Base-by-base conservation (phyloP, 139 green algal species). In the Diplosphaera chodatii region DNA sequence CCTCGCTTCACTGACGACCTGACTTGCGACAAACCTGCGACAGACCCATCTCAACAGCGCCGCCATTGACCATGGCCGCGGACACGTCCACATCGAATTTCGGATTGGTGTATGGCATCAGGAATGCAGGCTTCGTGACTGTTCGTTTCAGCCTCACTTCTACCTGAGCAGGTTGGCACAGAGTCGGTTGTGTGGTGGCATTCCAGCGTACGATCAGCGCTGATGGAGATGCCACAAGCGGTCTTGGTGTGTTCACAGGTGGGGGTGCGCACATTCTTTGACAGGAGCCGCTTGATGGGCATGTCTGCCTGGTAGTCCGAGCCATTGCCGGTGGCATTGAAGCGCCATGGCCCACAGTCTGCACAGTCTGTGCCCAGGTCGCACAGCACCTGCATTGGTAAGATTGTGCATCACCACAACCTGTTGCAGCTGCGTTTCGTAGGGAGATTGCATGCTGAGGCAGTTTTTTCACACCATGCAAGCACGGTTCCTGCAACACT, bases 301-400 rank as follows among this genome's bases (percentile, higher is more conserved):
- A 59, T 23, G 48, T 59, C 48, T 18, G 48, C 48, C 48, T 65
- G 59, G 59, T 33, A 33, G 59, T n/a, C 32, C 25, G 59, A 65
- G 34, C 3, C 64, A 13, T 68, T 25, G 66, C 33, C 33, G 1
- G 16, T 25, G 66, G 34, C 34, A 32, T 62, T 71, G 27, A 69
- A 37, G 10, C 29, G 62, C 84, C 84, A 91, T 1, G 83, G 66
- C 0, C 88, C 88, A 63, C 88, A 93, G 78, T 93, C 88, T 1
- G 67, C 37, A 74, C 88, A 94, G 82, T 94, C 88, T 16, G 85
- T 94, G 41, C 88, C 88, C n/a, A 94, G 75, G 74, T 94, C 88
- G 68, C 88, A 93, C 16, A 77, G 67, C 3, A 89, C 84, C 28
- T 68, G 33, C 23, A n/a, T n/a, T n/a, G n/a, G n/a, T n/a, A n/a